These are phyloP conservation scores for Monilinia aucupariae DNA, from an alignment of 2,329 filamentous ascomycete genomes.

Conservation along the genomic window DNA sequence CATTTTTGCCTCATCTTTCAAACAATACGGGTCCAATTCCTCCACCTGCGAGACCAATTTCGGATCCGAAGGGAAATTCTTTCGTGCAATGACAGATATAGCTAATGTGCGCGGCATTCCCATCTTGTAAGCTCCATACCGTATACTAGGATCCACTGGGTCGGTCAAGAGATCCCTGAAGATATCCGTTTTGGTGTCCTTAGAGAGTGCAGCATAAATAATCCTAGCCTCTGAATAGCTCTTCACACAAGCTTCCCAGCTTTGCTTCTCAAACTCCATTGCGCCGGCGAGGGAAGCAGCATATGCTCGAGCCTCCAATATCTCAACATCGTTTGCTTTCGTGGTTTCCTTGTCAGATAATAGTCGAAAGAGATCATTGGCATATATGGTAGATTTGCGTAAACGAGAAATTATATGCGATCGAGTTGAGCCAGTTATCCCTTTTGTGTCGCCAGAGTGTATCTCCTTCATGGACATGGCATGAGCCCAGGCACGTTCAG, in stretches of 20 bases:
- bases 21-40: conserved; percentile 60
- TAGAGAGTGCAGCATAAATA: conserved; percentile 73
- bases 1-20: conserved; percentile 52
- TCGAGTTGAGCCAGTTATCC: conserved; percentile 71
- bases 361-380: conserved; percentile 60
- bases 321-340: conserved; percentile 61
- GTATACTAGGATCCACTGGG: conserved; percentile 86
- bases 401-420: conserved; percentile 86
- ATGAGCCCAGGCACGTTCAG: conserved; percentile 91
- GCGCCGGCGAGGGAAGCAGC: conserved; percentile 69
- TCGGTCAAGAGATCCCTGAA: conserved; percentile 82
- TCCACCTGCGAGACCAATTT: conserved; percentile 63
- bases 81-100: conserved; percentile 70
- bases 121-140: conserved; percentile 89
- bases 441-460: conserved; percentile 73
- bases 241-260: conserved; percentile 72
- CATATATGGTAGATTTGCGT: conserved; percentile 68
- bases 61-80: conserved; percentile 66
- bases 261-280: conserved; percentile 78
- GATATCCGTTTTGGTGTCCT: conserved; percentile 63
- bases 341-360: conserved; percentile 59
- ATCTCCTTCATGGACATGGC: conserved; percentile 89
- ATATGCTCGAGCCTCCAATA: conserved; percentile 85
- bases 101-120: conserved; percentile 81
- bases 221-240: conserved; percentile 72